Base-by-base conservation (phyloP, 345 rosid genomes). In the Bruguiera gymnorhiza region DNA sequence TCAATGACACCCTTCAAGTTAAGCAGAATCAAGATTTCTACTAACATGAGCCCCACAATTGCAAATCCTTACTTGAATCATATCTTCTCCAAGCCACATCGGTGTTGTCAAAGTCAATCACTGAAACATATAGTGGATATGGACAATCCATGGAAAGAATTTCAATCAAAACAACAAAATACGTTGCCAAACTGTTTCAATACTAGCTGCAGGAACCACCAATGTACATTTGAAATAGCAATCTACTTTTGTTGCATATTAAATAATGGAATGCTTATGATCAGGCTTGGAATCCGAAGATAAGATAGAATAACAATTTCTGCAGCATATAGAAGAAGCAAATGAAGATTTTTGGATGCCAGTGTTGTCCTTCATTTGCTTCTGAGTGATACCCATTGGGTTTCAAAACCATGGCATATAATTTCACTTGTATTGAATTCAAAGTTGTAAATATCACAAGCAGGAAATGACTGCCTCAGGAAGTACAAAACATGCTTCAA, bases 71-170 rank as follows among this genome's bases (percentile, higher is more conserved):
- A 88, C 90, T 72, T 80, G 91, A 66, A 81, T 87, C 88, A 39
- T 87, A 84, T 71, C 81, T 89, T 73, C 74, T 84, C 91, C 95
- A 89, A 48, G 91, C 84, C 32, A 60, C 19, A 1, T 89, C 94
- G 7, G 89, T 89, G 80, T 86, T 85, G 81, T 89, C 91, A 61
- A 86, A 86, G 77, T 87, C 89, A 11, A 87, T 76, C 43, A 81
- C 95, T 89, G 80, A 83, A 72, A 65, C 36, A 76, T n/a, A 69
- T 70, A 52, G 21, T 60, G 11, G 53, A 50, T n/a, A 43, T 66
- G 10, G 57, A 75, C 58, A 30, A 69, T 54, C 16, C 43, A 15
- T 24, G 29, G 19, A 37, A 63, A 55, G 62, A 68, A 71, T 59
- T 37, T 26, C 65, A 19, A 29, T 39, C 24, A 63, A 69, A 51